Evolutionary conservation across 2,329 filamentous ascomycete species (phyloP), one percentile per base, ranked within the genome.

Genomic region (Stagonosporopsis vannaccii): DNA sequence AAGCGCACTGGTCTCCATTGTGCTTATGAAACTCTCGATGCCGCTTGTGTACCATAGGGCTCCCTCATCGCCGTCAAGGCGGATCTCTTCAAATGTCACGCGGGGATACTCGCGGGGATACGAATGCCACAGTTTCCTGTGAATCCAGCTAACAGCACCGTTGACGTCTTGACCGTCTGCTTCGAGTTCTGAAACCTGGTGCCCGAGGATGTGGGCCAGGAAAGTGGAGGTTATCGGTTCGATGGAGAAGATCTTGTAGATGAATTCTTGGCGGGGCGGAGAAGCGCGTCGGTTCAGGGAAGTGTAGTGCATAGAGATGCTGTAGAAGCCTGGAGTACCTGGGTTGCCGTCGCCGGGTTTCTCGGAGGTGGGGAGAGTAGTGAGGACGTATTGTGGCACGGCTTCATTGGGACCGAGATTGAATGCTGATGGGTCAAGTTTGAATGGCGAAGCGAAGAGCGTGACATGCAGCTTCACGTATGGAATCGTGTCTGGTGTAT

Each of bases 1-100:
- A 64, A 98, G 77, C 1, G 91, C 90, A 73, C 88, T 97, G 6
- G 95, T 97, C 81, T 99, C 95, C 95, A 99, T 98, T 0, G 92
- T 97, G 9, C 90, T 95, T 65, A 98, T 96, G 73, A 99, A 97
- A 65, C 89, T 89, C 78, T 98, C 94, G 39, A 98, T 96, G 0
- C 83, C 84, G 48, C 81, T 80, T 5, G 85, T 87, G 66, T 88
- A 88, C 83, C 83, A 95, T 13, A 94, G 68, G 0, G 86, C 85
- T 12, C 54, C 54, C 4, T 40, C 40, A 2, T 42, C 44, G 15
- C 39, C 48, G 6, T 52, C 54, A 6, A 97, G 73, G 60, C 88
- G 80, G 3, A 89, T 85, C 58, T 95, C 89, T 65, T 97, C 92
- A 74, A 98, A 99, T 0, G 90, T 93, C 0, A 92, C 87, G 0